Conservation (phyloP, 2,329 filamentous ascomycete species). For the Stagonosporopsis chrysanthemi region DNA sequence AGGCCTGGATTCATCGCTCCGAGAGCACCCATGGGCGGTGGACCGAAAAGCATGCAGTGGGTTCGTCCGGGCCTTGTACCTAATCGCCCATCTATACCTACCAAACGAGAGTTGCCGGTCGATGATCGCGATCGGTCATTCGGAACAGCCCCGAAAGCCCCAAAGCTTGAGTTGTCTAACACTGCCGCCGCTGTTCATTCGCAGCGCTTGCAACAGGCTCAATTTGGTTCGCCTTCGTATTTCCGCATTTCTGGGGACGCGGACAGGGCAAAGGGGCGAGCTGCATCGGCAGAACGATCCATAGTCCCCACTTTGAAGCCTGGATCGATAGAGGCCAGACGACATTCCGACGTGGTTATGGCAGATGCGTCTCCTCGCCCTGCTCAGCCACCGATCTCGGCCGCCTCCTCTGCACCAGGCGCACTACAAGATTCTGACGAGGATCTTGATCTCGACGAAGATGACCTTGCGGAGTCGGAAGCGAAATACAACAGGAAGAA, state of each 20-base stretch:
- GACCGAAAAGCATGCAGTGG: constrained; percentile 53
- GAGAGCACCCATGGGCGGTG: constrained; percentile 44
- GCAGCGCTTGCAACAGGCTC: constrained; percentile 32
- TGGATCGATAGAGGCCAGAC: constrained; percentile 38
- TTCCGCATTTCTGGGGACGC: constrained; percentile 26
- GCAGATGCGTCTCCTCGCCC: constrained; percentile 40
- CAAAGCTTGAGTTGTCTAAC: constrained; percentile 38
- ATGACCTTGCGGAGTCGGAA: constrained; percentile 55
- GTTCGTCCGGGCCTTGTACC: constrained; percentile 51
- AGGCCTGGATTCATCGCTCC: constrained; percentile 37
- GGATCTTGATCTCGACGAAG: constrained; percentile 56
- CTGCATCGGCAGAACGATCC: constrained; percentile 33
- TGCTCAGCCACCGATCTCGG: constrained; percentile 39
- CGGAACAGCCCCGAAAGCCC: constrained; percentile 44
- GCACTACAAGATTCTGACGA: constrained; percentile 55
- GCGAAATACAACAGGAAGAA: constrained; percentile 57
- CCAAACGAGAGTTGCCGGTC: constrained; percentile 54
- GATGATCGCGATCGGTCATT: constrained; percentile 53
- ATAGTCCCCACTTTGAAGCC: constrained; percentile 35
- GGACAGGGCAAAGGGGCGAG: constrained; percentile 30
- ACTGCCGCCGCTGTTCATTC: constrained; percentile 28
- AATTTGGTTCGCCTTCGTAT: constrained; percentile 34
- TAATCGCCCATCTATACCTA: constrained; percentile 48
- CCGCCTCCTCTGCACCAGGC: constrained; percentile 42
- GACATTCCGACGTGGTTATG: constrained; percentile 47